Evolutionary conservation across 2,329 filamentous ascomycete genomes (phyloP).

Genomic region (Thermochaetoides dissita): DNA sequence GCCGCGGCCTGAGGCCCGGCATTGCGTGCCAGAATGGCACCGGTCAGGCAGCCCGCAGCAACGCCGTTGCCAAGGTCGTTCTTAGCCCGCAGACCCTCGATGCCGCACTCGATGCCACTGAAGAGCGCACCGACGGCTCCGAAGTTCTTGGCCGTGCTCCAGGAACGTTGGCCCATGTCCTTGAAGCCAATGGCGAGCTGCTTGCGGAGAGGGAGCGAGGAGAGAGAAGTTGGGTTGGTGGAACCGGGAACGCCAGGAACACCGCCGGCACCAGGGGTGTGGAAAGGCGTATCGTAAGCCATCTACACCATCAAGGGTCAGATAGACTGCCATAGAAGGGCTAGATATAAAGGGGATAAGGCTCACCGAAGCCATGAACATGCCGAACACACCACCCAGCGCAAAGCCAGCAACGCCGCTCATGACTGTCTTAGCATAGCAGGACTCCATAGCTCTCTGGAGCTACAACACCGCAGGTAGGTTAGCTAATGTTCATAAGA

Average conservation of each 20-base stretch:
- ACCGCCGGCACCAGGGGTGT: constrained; percentile 22
- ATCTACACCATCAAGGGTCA: constrained; percentile 42
- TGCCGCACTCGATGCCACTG: constrained; percentile 84
- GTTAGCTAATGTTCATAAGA: too few species aligned
- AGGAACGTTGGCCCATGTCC: constrained; percentile 82
- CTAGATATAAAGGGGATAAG: neutral
- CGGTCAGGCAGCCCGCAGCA: constrained; percentile 78
- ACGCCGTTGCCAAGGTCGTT: constrained; percentile 86
- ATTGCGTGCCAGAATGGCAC: constrained; percentile 71
- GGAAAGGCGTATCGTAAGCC: constrained; percentile 92
- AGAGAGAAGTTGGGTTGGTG: constrained; percentile 27
- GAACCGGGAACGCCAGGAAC: constrained; percentile 21
- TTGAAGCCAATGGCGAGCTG: constrained; percentile 78
- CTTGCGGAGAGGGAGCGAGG: constrained; percentile 63
- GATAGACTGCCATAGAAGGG: neutral
- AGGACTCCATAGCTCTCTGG: constrained; percentile 69
- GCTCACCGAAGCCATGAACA: constrained; percentile 93
- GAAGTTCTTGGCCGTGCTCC: constrained; percentile 82
- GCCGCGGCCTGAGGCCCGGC: constrained; percentile 81
- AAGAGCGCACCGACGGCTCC: constrained; percentile 86
- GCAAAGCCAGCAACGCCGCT: constrained; percentile 89
- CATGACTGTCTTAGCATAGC: constrained; percentile 74
- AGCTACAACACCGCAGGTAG: too few species aligned
- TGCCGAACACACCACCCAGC: constrained; percentile 81
- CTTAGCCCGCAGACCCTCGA: constrained; percentile 84